A percentile compares a stretch with the other conserved stretches of the same genome.
phyloP scores from a whole-genome alignment of 106 monocot species.

The Dioscorea zingiberensis region DNA sequence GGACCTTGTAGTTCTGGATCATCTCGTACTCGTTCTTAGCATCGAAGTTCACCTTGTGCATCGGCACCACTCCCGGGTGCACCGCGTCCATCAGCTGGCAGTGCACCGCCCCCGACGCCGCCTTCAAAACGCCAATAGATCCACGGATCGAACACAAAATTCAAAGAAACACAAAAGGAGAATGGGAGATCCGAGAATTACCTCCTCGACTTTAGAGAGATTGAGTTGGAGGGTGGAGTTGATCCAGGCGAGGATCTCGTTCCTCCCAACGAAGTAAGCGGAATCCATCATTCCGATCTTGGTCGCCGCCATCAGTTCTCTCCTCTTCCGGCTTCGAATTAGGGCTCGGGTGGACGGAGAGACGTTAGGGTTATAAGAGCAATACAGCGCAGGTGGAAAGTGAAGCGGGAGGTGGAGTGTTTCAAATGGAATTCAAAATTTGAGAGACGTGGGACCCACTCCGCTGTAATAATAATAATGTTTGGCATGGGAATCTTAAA shows the following conservation, averaged over 20 bases:
- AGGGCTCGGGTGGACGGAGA: no score
- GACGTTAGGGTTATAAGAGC: no score
- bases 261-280: conserved; percentile 91
- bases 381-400: no score
- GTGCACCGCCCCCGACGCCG: conserved; percentile 85
- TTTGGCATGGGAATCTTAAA: no score
- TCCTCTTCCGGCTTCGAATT: not conserved
- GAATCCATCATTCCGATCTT: conserved; percentile 97
- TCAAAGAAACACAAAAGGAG: not conserved
- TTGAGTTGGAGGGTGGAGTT: conserved; percentile 95
- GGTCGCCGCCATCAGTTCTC: conserved; percentile 35
- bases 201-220: conserved; percentile 96
- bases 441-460: no score
- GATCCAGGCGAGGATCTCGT: conserved; percentile 94
- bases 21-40: conserved; percentile 98
- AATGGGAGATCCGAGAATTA: conserved; percentile 8
- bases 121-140: conserved; percentile 28
- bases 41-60: conserved; percentile 99
- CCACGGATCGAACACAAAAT: not conserved
- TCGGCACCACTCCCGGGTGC: conserved; percentile 92
- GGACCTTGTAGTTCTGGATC: conserved; percentile 99
- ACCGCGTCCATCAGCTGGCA: conserved; percentile 97
- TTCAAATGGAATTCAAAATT: no score
- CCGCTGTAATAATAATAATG: no score
- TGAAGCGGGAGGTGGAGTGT: no score